Conservation (phyloP, 306 rosid genomes). For the Glycine latifolia region DNA sequence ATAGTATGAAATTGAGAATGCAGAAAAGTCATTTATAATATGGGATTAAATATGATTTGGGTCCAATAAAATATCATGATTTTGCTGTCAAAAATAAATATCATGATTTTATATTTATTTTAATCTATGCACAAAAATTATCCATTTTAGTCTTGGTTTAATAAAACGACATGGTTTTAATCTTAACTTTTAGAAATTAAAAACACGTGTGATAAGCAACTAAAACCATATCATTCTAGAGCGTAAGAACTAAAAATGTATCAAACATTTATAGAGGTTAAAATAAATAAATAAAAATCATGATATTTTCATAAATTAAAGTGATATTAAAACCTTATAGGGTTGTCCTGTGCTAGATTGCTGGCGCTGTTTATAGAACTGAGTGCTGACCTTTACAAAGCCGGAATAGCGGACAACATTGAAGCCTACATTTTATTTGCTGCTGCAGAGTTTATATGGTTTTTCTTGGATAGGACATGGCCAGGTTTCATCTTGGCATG, state of each 20-base stretch:
- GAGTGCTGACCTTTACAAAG: conserved; percentile 91
- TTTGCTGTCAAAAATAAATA: too few relatives aligned
- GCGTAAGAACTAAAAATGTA: not conserved
- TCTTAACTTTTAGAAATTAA: not conserved
- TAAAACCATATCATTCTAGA: not conserved
- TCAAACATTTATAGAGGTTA: not conserved
- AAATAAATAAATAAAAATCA: not conserved
- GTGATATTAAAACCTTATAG: not conserved
- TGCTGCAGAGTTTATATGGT: conserved; percentile 84
- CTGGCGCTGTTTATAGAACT: conserved; percentile 69
- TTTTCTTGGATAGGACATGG: conserved; percentile 70
- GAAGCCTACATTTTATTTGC: conserved; percentile 81
- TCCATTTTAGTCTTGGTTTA: not conserved
- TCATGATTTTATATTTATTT: too few relatives aligned
- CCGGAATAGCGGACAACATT: conserved; percentile 68
- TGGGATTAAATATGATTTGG: not conserved
- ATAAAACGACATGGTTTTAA: not conserved
- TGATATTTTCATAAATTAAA: not conserved
- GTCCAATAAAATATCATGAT: not conserved
- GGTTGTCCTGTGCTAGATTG: conserved; percentile 55
- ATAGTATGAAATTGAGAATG: too few relatives aligned
- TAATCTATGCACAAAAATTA: not conserved
- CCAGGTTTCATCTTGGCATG: conserved; percentile 76
- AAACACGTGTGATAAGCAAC: not conserved
- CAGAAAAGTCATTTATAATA: not conserved